Evolutionary conservation across 352 stramenopile genomes (phyloP).

Genomic region (Phytophthora cajani): DNA sequence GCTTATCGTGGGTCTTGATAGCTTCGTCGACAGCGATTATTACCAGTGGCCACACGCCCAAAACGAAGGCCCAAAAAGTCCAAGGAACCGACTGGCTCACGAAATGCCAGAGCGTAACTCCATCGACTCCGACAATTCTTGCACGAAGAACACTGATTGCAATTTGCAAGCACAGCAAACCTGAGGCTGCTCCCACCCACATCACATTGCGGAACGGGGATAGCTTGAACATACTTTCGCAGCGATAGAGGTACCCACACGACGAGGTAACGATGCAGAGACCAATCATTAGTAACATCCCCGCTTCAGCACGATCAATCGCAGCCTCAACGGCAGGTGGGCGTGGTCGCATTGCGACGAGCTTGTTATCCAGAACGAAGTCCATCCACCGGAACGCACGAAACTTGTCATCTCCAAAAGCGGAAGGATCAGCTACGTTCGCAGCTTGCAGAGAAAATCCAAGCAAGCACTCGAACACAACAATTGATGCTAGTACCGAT

Average conservation of each 20-base stretch:
- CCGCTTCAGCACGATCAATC: constrained; percentile 75
- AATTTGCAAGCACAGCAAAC: constrained; percentile 60
- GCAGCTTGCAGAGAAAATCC: constrained; percentile 69
- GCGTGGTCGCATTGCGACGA: constrained; percentile 56
- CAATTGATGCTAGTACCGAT: constrained; percentile 60
- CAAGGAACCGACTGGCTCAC: constrained; percentile 58
- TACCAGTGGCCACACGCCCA: constrained; percentile 69
- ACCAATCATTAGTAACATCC: constrained; percentile 75
- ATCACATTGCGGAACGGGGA: constrained; percentile 78
- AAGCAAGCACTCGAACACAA: constrained; percentile 74
- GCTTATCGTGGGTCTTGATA: constrained; percentile 78
- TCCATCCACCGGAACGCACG: constrained; percentile 61
- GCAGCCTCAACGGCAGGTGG: constrained; percentile 57
- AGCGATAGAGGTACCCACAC: constrained; percentile 78
- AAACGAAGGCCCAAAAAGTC: constrained; percentile 57
- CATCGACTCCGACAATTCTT: constrained; percentile 55
- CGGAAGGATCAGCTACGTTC: constrained; percentile 12
- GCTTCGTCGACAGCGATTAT: constrained; percentile 69
- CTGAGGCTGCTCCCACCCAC: constrained; percentile 52
- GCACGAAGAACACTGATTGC: constrained; percentile 50
- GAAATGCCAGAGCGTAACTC: constrained; percentile 59
- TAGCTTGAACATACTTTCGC: constrained; percentile 70
- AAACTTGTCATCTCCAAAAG: constrained; percentile 31
- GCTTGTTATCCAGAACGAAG: constrained; percentile 60
- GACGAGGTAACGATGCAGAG: constrained; percentile 77